Evolutionary conservation across 1,284 basidiomycete species (phyloP).

Genomic region (Fomitopsis betulina): DNA sequence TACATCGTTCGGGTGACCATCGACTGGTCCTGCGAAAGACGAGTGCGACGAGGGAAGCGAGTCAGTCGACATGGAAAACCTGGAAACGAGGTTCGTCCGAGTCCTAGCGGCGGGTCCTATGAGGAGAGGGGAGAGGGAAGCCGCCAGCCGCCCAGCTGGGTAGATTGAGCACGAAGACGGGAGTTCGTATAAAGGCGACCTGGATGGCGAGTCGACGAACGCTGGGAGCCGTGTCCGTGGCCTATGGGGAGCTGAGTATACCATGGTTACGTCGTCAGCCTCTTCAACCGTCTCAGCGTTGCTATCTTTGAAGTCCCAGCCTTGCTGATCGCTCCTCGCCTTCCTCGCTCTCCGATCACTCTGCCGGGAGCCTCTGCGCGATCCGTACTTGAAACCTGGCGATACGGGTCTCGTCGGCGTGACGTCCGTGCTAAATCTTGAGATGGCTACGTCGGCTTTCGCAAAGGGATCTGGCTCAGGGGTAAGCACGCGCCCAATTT

Average conservation of each 20-base stretch:
- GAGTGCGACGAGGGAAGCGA: neutral
- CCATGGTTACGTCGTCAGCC: neutral
- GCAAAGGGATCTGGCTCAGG: conserved; percentile 29
- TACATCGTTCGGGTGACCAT: neutral
- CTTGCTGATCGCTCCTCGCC: neutral
- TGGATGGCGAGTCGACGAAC: conserved; percentile 2
- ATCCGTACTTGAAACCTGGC: neutral
- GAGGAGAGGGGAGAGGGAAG: neutral
- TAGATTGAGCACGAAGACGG: conserved; percentile 20
- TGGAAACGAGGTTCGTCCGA: neutral
- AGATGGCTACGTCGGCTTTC: conserved; percentile 20
- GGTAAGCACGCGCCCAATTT: conserved; percentile 27
- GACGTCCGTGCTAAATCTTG: neutral
- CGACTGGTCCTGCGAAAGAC: conserved; percentile 3
- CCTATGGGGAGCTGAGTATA: neutral
- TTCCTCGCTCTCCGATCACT: neutral
- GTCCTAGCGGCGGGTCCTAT: neutral
- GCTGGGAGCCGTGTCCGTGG: neutral
- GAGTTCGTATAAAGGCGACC: conserved; percentile 16
- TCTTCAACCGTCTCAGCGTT: neutral
- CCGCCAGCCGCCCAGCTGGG: neutral
- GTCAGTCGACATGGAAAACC: conserved; percentile 1
- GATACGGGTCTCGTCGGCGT: conserved; percentile 1
- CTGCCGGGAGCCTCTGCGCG: conserved; percentile 2
- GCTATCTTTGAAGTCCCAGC: neutral